A percentile compares a stretch with the other conserved stretches of the same genome.
These are phyloP conservation scores for Epichloe aotearoae DNA, from an alignment of 2,329 filamentous ascomycete species.

Conservation along the genomic window DNA sequence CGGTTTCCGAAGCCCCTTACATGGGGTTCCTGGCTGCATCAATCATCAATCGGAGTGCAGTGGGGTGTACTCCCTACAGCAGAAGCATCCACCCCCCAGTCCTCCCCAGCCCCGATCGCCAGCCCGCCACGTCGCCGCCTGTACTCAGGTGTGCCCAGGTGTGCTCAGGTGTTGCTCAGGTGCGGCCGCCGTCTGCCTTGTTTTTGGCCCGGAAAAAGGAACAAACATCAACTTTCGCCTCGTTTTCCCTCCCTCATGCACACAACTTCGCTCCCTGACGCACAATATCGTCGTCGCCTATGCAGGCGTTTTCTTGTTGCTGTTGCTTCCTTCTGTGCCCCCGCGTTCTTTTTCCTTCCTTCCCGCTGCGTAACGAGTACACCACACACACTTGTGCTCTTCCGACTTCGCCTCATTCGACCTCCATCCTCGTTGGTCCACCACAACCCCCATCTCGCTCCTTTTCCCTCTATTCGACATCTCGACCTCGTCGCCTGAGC, in stretches of 20 bases:
- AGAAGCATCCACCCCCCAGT: too few relatives aligned
- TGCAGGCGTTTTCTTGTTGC: not conserved
- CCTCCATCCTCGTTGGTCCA: not conserved
- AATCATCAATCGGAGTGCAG: too few relatives aligned
- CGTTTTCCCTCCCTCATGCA: not conserved
- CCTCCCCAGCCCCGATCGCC: too few relatives aligned
- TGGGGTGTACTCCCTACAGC: too few relatives aligned
- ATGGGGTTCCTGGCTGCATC: not conserved
- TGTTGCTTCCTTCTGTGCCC: not conserved
- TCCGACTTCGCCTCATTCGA: not conserved
- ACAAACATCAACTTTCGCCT: not conserved
- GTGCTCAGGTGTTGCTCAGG: not conserved
- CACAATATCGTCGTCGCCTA: not conserved
- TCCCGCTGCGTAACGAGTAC: not conserved
- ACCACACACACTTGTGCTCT: not conserved
- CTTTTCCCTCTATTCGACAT: not conserved
- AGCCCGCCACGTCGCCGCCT: not conserved
- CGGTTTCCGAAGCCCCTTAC: not conserved
- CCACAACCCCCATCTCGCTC: not conserved
- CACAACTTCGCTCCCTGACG: not conserved
- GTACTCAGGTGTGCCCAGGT: not conserved
- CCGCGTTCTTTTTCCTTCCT: constrained; percentile 1
- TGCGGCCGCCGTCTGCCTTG: not conserved
- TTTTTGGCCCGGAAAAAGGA: not conserved
- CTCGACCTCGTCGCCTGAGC: not conserved